Evolutionary conservation across 2,329 filamentous ascomycete species (phyloP).

Genomic region (Nannizziopsis arthrosporioides): DNA sequence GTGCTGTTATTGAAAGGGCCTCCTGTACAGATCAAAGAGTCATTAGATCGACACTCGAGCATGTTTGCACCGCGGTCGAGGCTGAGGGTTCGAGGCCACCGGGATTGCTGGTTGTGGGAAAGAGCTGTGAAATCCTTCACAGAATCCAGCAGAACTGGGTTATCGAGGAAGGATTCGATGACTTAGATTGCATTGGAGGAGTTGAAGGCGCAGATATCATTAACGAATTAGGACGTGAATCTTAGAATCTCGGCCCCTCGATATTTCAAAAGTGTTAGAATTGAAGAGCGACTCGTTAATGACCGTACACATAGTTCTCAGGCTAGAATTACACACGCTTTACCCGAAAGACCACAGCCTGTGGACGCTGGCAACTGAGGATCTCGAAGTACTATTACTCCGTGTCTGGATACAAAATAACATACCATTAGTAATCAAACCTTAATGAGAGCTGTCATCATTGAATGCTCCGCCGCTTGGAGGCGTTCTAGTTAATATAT

Average conservation of each 20-base stretch:
- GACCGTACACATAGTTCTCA: too few relatives aligned
- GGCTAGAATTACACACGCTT: too few relatives aligned
- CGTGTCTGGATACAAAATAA: too few relatives aligned
- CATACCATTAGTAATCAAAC: too few relatives aligned
- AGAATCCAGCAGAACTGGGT: conserved; percentile 57
- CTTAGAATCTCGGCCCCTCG: conserved; percentile 7
- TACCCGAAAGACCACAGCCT: too few relatives aligned
- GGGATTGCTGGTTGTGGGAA: conserved; percentile 73
- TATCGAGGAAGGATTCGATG: conserved; percentile 77
- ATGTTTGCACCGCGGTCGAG: conserved; percentile 73
- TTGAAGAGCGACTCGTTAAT: too few relatives aligned
- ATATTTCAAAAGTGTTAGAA: not conserved
- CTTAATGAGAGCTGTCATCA: not conserved
- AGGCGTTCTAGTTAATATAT: too few relatives aligned
- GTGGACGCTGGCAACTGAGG: too few relatives aligned
- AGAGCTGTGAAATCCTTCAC: conserved; percentile 68
- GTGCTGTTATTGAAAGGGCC: conserved; percentile 84
- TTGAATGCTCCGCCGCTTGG: not conserved
- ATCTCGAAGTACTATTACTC: too few relatives aligned
- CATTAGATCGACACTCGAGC: conserved; percentile 70
- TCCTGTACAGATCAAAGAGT: conserved; percentile 91
- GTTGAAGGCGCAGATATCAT: conserved; percentile 17
- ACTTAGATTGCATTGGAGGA: conserved; percentile 45
- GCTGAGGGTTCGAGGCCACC: conserved; percentile 81
- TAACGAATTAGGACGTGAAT: conserved; percentile 8